Percentiles rank a stretch among this genome's conserved stretches.
These are phyloP conservation scores for Ganoderma boninense DNA, from an alignment of 1,284 basidiomycete genomes.

Conservation along the genomic window DNA sequence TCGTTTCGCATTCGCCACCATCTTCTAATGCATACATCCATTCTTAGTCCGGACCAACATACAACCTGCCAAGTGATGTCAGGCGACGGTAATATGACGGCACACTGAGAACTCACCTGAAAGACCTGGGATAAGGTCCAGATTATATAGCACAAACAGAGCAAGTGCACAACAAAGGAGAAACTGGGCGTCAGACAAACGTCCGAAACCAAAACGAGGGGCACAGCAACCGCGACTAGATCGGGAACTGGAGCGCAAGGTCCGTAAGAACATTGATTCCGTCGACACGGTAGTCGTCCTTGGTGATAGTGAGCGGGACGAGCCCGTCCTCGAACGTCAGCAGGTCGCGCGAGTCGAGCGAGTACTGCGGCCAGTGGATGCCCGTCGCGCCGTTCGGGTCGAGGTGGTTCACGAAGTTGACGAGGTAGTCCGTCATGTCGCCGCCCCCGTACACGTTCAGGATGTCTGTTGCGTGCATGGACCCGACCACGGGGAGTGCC, in stretches of 20 bases:
- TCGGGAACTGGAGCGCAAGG: slow-evolving; percentile 47
- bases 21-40: no score
- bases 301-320: slow-evolving; percentile 36
- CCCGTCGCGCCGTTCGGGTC: slow-evolving; percentile 37
- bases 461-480: slow-evolving; percentile 39
- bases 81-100: no score
- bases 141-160: neutral
- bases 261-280: slow-evolving; percentile 50
- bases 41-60: no score
- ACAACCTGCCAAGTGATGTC: no score
- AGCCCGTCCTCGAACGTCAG: slow-evolving; percentile 37
- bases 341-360: slow-evolving; percentile 26
- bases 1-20: no score
- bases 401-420: slow-evolving; percentile 39
- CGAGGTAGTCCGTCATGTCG: slow-evolving; percentile 36
- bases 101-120: no score
- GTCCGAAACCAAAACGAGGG: neutral
- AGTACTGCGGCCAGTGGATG: slow-evolving; percentile 34
- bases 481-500: slow-evolving; percentile 50
- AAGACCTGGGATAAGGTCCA: no score
- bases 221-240: slow-evolving; percentile 22
- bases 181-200: neutral
- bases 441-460: slow-evolving; percentile 33
- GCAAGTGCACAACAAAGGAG: neutral
- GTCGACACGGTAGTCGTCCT: slow-evolving; percentile 43